phyloP scores from a whole-genome alignment of 2,329 filamentous ascomycete species.

The Stagonosporopsis vannaccii region DNA sequence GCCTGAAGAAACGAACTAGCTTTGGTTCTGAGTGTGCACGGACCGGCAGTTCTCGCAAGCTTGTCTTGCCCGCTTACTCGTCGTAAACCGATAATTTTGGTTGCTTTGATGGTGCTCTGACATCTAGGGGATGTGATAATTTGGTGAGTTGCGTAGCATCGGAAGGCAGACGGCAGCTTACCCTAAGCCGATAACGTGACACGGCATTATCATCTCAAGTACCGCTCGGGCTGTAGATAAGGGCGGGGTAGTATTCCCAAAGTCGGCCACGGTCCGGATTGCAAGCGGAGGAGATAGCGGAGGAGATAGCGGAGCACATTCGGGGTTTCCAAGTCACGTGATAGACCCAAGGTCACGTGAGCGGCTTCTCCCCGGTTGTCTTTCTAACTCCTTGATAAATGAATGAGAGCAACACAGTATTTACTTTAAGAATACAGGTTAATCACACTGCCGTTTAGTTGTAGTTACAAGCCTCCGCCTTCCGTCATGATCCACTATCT shows the following conservation, averaged over 20 bases:
- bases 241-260: too few species aligned
- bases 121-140: constrained; percentile 3
- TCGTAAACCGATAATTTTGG: background rate
- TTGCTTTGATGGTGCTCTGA: background rate
- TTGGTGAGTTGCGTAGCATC: background rate
- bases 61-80: constrained; percentile 12
- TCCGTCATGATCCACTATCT: constrained; percentile 5
- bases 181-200: too few species aligned
- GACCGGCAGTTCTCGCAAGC: constrained; percentile 19
- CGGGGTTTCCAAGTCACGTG: too few species aligned
- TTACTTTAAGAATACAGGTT: too few species aligned
- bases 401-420: too few species aligned
- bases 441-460: too few species aligned
- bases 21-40: background rate
- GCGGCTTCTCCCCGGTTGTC: background rate
- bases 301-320: too few species aligned
- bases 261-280: too few species aligned
- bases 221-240: background rate
- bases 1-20: background rate
- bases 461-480: background rate
- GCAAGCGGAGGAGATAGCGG: too few species aligned
- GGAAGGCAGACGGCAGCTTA: too few species aligned
- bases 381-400: too few species aligned
- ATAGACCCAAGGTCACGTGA: background rate
- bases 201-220: background rate